Conservation (phyloP, 2,329 filamentous ascomycete genomes). For the Microcera coccophila region DNA sequence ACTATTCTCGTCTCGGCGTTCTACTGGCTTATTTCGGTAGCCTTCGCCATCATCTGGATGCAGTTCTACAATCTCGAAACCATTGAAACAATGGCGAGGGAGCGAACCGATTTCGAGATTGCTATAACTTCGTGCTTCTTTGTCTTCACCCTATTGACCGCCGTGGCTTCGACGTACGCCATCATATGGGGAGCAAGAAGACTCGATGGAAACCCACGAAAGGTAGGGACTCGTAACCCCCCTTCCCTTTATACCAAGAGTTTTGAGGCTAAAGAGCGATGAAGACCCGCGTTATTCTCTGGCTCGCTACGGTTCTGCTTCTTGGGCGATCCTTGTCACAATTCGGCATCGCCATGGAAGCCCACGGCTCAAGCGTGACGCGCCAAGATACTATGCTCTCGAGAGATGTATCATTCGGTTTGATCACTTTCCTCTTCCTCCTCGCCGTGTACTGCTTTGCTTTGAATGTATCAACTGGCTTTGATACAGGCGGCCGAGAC, state of each 20-base stretch:
- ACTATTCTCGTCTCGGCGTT: conserved; percentile 10
- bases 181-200: background rate
- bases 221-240: conserved; percentile 2
- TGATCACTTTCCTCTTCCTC: conserved; percentile 4
- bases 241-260: too few relatives aligned
- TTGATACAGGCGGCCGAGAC: conserved; percentile 4
- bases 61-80: conserved; percentile 9
- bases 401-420: conserved; percentile 5
- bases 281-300: conserved; percentile 1
- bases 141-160: conserved; percentile 8
- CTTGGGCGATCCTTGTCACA: conserved; percentile 3
- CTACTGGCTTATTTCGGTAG: conserved; percentile 7
- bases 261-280: background rate
- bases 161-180: conserved; percentile 3
- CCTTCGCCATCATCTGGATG: conserved; percentile 10
- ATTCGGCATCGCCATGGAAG: conserved; percentile 2
- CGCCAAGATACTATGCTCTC: conserved; percentile 3
- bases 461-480: background rate
- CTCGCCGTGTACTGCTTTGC: conserved; percentile 2
- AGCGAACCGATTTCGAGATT: conserved; percentile 11
- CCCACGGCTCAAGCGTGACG: conserved; percentile 2
- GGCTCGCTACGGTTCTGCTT: conserved; percentile 5
- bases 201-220: conserved; percentile 2
- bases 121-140: conserved; percentile 8
- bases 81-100: conserved; percentile 8